Evolutionary conservation across 1,284 basidiomycete species (phyloP), one percentile per base, ranked within the genome.

Genomic region (Malassezia nana): DNA sequence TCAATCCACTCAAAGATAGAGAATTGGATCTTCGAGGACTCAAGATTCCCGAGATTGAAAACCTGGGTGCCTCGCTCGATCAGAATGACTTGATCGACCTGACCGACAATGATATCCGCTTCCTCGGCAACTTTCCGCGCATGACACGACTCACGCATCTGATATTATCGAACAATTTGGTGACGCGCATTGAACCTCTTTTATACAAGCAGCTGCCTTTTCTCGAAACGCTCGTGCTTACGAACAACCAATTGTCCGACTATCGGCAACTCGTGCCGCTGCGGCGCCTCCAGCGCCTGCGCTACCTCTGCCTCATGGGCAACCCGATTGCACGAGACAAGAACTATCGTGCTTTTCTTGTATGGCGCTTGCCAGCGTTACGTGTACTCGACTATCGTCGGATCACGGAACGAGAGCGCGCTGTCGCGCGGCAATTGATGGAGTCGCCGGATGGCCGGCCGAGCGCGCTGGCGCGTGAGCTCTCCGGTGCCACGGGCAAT

Each of bases 31-130:
- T 62, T 31, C 57, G 64, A 33, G 65, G 65, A 18, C 87, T 89
- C 77, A 92, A 91, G 81, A 95, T 98, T 70, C 89, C 91, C 41
- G 84, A 87, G 48, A 98, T 99, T 74, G 94, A 99, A 83, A 98
- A 99, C 80, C 81, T 99, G 66, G 94, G 91, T 79, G 89, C 95
- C 70, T 94, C 87, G 76, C 88, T 88, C 84, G 86, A 95, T 78
- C 89, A 84, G 78, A 87, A 85, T 76, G 94, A 88, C 81, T 81
- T 85, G 59, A 87, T 99, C 74, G 92, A 98, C 79, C 80, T 94
- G 53, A 94, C 91, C 55, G 88, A 95, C 79, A 99, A 99, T 76
- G 84, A 89, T 59, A 86, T 99, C 77, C 79, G 83, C 58, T 82
- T 83, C 7, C 83, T 99, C 45, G 85, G 87, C 63, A 89, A 89